phyloP scores from a whole-genome alignment of 768 basidiomycete species.

The Leccinum boreale region DNA sequence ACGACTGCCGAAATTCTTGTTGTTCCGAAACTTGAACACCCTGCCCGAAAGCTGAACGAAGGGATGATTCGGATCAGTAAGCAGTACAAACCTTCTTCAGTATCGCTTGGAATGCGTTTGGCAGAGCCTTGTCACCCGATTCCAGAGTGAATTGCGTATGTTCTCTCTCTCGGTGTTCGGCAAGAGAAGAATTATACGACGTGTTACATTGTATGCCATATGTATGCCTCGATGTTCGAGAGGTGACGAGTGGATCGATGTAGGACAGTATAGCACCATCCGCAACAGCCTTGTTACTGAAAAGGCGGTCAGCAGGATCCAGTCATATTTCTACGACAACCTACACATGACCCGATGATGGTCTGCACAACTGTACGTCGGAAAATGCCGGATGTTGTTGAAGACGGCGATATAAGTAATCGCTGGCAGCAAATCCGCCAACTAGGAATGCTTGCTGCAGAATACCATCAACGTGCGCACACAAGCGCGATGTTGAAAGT shows the following conservation, averaged over 20 bases:
- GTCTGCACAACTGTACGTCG: slow-evolving; percentile 42
- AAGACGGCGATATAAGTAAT: slow-evolving; percentile 43
- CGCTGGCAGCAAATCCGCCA: slow-evolving; percentile 49
- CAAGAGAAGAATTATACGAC: slow-evolving; percentile 24
- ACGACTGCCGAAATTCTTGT: slow-evolving; percentile 17
- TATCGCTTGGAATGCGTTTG: slow-evolving; percentile 36
- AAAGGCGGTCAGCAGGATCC: not conserved
- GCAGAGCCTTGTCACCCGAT: slow-evolving; percentile 30
- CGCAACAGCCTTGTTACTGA: slow-evolving; percentile 47
- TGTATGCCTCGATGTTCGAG: slow-evolving; percentile 40
- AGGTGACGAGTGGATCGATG: slow-evolving; percentile 45
- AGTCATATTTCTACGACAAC: not conserved
- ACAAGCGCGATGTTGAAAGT: not conserved
- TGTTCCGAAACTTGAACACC: slow-evolving; percentile 18
- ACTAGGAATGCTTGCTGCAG: slow-evolving; percentile 41
- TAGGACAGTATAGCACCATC: slow-evolving; percentile 42
- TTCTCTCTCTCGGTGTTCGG: slow-evolving; percentile 38
- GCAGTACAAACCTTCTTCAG: slow-evolving; percentile 26
- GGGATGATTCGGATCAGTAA: no score
- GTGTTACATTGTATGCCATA: slow-evolving; percentile 34
- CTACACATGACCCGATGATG: slow-evolving; percentile 45
- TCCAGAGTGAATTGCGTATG: slow-evolving; percentile 15
- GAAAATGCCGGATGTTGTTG: slow-evolving; percentile 33
- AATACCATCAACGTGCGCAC: not conserved
- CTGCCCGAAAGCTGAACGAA: not conserved